These are phyloP conservation scores for Aureobasidium sp. DNA, from an alignment of 2,329 filamentous ascomycete genomes.

Conservation along the genomic window DNA sequence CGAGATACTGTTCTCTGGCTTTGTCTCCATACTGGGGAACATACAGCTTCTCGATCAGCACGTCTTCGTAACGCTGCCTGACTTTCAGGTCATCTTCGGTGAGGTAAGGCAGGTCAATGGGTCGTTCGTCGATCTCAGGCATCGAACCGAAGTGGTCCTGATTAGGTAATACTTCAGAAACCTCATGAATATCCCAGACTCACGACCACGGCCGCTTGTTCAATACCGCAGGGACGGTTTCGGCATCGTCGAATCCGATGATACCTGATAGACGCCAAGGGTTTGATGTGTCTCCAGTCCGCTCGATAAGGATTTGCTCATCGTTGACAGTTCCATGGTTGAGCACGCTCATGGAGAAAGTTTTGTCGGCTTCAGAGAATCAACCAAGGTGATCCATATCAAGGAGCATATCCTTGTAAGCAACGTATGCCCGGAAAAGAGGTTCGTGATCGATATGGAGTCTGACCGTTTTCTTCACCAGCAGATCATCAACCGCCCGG, in stretches of 20 bases:
- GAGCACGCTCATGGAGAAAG: not conserved
- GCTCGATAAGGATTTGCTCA: not conserved
- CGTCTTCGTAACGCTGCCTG: not conserved
- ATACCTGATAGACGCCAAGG: not conserved
- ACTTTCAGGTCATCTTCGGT: not conserved
- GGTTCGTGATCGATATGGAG: not conserved
- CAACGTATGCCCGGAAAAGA: not conserved
- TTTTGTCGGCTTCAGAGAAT: not conserved
- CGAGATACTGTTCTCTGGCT: not conserved
- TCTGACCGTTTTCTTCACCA: not conserved
- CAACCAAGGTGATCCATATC: conserved; percentile 5
- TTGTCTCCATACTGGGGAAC: not conserved
- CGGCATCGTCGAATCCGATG: not conserved
- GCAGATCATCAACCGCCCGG: not conserved
- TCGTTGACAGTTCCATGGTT: not conserved
- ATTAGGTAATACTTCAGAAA: not conserved
- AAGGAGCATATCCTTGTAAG: not conserved
- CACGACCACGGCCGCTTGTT: not conserved
- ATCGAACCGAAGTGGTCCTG: not conserved
- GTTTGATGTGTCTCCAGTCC: not conserved
- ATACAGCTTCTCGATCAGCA: not conserved
- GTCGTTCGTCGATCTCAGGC: not conserved
- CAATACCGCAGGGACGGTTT: not conserved
- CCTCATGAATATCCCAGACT: not conserved
- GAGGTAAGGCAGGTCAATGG: not conserved